Evolutionary conservation across 140 eudicot genomes (phyloP).

Genomic region (Oenanthe javanica): DNA sequence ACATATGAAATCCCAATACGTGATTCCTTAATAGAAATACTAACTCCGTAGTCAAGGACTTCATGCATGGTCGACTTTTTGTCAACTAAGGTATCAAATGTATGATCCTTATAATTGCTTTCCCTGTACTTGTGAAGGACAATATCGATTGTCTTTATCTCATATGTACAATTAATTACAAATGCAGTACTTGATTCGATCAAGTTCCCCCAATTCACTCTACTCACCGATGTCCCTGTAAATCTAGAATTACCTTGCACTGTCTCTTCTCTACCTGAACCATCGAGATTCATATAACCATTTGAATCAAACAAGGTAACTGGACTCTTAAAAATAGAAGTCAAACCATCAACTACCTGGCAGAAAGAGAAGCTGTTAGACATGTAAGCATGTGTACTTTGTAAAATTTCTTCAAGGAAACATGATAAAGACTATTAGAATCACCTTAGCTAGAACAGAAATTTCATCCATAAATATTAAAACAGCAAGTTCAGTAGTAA

Average conservation of each 20-base stretch:
- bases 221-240: slow-evolving; percentile 17
- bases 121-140: slow-evolving; percentile 52
- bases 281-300: slow-evolving; percentile 23
- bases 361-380: slow-evolving; percentile 15
- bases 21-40: slow-evolving; percentile 32
- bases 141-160: slow-evolving; percentile 49
- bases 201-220: slow-evolving; percentile 15
- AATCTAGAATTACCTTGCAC: slow-evolving; percentile 25
- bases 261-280: slow-evolving; percentile 21
- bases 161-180: slow-evolving; percentile 36
- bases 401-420: slow-evolving; percentile 9
- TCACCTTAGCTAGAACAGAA: slow-evolving; percentile 53
- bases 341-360: slow-evolving; percentile 50
- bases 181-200: slow-evolving; percentile 14
- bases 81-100: slow-evolving; percentile 20
- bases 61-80: slow-evolving; percentile 32
- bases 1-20: slow-evolving; percentile 25
- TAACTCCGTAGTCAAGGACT: slow-evolving; percentile 51
- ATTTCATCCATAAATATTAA: slow-evolving; percentile 63
- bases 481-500: slow-evolving; percentile 45
- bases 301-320: slow-evolving; percentile 17
- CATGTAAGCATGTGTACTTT: background rate
- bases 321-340: slow-evolving; percentile 26
- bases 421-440: background rate
- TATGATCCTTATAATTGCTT: slow-evolving; percentile 28